These are phyloP conservation scores for Penicillium occitanis DNA, from an alignment of 2,329 filamentous ascomycete species.

Conservation along the genomic window DNA sequence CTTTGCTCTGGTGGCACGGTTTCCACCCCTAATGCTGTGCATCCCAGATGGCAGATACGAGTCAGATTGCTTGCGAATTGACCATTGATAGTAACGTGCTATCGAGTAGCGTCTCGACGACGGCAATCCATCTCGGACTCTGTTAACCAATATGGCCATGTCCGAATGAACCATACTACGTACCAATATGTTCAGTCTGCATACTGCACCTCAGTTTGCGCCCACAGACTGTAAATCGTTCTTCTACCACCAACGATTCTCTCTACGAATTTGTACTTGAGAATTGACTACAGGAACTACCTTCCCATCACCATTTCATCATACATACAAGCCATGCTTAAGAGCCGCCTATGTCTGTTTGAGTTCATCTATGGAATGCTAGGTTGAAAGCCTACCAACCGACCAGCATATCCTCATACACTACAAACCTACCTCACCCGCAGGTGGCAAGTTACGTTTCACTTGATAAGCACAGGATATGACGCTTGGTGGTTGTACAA, in stretches of 20 bases:
- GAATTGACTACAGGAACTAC: neutral
- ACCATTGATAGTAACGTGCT: neutral
- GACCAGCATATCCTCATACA: neutral
- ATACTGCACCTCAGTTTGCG: conserved; percentile 17
- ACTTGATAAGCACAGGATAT: neutral
- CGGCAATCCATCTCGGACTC: neutral
- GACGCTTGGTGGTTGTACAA: conserved; percentile 2
- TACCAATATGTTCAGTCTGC: neutral
- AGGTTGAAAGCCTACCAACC: neutral
- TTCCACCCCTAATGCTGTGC: neutral
- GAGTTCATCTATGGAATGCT: neutral
- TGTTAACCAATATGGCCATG: neutral
- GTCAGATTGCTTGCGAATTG: neutral
- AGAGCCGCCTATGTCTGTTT: neutral
- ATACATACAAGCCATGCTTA: neutral
- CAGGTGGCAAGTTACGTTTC: neutral
- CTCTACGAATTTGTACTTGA: neutral
- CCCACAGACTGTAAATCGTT: neutral
- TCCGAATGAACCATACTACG: neutral
- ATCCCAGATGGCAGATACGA: neutral
- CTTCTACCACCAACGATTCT: conserved; percentile 1
- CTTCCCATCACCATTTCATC: neutral
- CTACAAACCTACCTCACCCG: too few relatives aligned
- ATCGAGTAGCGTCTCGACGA: neutral
- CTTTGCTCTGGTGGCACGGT: conserved; percentile 6